Conservation (phyloP, 495 filamentous ascomycete genomes). For the Cetradonia linearis region DNA sequence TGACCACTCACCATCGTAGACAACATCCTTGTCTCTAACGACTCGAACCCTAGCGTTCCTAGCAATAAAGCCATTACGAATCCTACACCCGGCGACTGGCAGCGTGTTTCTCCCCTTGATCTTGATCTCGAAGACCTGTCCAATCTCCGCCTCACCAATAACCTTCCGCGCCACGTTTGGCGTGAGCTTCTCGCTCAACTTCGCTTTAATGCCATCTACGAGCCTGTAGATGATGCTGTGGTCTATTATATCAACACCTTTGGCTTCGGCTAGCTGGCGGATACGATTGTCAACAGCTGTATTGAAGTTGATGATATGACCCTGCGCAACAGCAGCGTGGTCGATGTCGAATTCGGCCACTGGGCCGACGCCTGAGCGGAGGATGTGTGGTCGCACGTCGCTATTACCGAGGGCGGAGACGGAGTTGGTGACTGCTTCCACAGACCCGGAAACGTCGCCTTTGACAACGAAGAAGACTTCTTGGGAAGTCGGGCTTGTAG, state of each 20-base stretch:
- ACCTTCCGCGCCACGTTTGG: conserved; percentile 56
- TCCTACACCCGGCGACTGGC: conserved; percentile 76
- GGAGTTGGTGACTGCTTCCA: conserved; percentile 73
- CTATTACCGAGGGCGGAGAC: conserved; percentile 69
- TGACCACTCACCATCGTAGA: conserved; percentile 66
- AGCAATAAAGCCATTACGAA: conserved; percentile 67
- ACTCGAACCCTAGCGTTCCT: conserved; percentile 58
- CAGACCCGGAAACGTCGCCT: conserved; percentile 85
- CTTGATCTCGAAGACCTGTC: conserved; percentile 74
- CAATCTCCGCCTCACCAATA: conserved; percentile 78
- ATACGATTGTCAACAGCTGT: conserved; percentile 58
- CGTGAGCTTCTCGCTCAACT: conserved; percentile 55
- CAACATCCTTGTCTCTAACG: conserved; percentile 51
- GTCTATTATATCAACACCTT: conserved; percentile 66
- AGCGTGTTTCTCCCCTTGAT: conserved; percentile 56
- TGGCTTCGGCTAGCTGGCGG: conserved; percentile 52
- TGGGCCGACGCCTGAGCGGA: conserved; percentile 67
- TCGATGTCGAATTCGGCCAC: conserved; percentile 83
- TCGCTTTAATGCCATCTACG: conserved; percentile 66
- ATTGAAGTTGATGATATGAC: conserved; percentile 79
- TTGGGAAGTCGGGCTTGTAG: conserved; percentile 34
- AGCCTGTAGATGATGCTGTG: conserved; percentile 90
- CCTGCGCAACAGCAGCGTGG: conserved; percentile 62
- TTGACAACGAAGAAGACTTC: conserved; percentile 79
- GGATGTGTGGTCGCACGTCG: conserved; percentile 66